phyloP scores from a whole-genome alignment of 2,329 filamentous ascomycete genomes.

The Tolypocladium amazonense region DNA sequence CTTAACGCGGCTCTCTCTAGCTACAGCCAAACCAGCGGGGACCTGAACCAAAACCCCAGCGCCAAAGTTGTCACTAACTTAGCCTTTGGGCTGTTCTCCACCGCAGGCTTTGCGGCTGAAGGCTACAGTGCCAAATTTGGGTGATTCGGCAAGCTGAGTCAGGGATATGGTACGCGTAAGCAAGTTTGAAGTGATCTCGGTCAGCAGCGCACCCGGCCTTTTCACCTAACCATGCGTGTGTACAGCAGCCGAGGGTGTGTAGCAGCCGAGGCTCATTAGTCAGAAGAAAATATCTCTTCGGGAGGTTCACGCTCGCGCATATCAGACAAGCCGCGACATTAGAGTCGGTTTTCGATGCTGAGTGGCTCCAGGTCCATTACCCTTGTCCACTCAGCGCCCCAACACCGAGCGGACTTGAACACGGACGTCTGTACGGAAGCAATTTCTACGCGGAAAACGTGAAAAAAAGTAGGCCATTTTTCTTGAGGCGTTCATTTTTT shows the following conservation, averaged over 20 bases:
- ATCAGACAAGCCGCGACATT: not conserved
- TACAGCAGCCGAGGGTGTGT: not conserved
- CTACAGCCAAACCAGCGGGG: not conserved
- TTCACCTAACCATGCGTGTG: not conserved
- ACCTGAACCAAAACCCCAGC: not conserved
- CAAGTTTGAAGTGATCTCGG: not conserved
- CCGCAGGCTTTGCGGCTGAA: not conserved
- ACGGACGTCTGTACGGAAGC: too few relatives aligned
- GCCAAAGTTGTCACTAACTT: not conserved
- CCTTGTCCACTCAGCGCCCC: too few relatives aligned
- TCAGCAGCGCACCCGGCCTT: not conserved
- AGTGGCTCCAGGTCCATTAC: too few relatives aligned
- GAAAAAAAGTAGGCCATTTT: too few relatives aligned
- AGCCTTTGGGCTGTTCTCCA: not conserved
- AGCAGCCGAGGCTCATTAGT: not conserved
- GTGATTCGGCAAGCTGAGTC: not conserved
- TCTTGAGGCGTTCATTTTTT: too few relatives aligned
- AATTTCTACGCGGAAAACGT: too few relatives aligned
- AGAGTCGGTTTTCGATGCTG: too few relatives aligned
- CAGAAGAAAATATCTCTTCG: not conserved
- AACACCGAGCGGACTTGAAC: too few relatives aligned
- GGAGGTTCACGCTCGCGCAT: not conserved
- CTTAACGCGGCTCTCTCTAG: not conserved
- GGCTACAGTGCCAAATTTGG: not conserved
- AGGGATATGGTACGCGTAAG: not conserved